Conservation (phyloP, 345 rosid species). For the Boechera retrofracta region DNA sequence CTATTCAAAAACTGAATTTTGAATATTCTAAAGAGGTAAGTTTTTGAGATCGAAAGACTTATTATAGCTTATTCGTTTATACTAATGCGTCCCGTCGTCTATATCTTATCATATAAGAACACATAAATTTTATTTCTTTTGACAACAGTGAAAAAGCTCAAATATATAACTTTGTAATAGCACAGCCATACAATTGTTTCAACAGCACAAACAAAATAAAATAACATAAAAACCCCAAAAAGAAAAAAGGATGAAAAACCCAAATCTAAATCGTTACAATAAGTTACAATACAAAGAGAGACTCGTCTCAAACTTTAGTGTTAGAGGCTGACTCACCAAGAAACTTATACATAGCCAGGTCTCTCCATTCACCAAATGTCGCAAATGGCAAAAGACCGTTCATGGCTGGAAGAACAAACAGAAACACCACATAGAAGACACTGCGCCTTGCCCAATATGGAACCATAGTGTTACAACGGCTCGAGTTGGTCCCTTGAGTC, state of each 20-base stretch:
- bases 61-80: not conserved
- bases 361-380: slow-evolving; percentile 66
- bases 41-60: not conserved
- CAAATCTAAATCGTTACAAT: slow-evolving; percentile 16
- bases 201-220: not conserved
- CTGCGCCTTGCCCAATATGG: slow-evolving; percentile 73
- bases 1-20: not conserved
- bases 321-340: not conserved
- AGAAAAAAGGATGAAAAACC: not conserved
- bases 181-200: not conserved
- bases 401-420: slow-evolving; percentile 59
- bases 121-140: not conserved
- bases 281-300: slow-evolving; percentile 25
- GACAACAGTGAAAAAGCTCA: not conserved
- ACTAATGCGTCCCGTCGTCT: too few relatives aligned
- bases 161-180: slow-evolving; percentile 3
- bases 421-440: slow-evolving; percentile 50
- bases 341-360: slow-evolving; percentile 42
- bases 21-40: not conserved
- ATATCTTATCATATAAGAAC: not conserved
- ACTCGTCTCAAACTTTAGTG: slow-evolving; percentile 9
- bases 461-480: slow-evolving; percentile 3
- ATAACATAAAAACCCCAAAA: not conserved
- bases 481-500: slow-evolving; percentile 36
- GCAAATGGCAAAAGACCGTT: slow-evolving; percentile 87